Evolutionary conservation across 2,329 filamentous ascomycete species (phyloP).

Genomic region (Neonectria sp.): DNA sequence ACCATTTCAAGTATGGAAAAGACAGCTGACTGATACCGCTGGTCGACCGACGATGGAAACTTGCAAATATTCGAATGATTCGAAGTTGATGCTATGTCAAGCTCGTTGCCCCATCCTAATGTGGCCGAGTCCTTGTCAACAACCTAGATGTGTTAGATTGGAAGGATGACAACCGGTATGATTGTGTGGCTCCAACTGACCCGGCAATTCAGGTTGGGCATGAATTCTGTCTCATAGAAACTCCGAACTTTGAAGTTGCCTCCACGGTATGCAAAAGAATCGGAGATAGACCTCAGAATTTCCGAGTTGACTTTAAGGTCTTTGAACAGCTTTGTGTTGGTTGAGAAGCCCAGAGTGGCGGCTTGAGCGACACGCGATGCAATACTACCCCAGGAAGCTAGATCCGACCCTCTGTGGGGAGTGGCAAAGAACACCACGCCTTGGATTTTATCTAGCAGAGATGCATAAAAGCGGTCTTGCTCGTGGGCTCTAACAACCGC

Average conservation of each 20-base stretch:
- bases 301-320: conserved; percentile 8
- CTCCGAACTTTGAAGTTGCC: conserved; percentile 7
- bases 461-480: conserved; percentile 1
- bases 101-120: conserved; percentile 3
- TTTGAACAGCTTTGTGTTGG: neutral
- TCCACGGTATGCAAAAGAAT: neutral
- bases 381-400: conserved; percentile 6
- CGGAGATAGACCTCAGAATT: neutral
- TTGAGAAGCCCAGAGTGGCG: neutral
- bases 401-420: conserved; percentile 6
- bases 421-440: conserved; percentile 11
- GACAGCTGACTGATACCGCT: conserved; percentile 1
- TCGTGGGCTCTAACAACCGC: conserved; percentile 4
- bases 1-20: neutral
- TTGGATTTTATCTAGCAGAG: conserved; percentile 1
- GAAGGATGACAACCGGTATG: too few relatives aligned
- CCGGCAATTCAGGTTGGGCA: neutral
- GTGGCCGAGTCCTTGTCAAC: conserved; percentile 12
- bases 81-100: neutral
- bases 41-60: neutral
- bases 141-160: neutral
- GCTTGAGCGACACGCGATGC: neutral
- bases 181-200: neutral
- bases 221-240: conserved; percentile 15
- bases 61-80: conserved; percentile 12